Conservation (phyloP, 2,329 filamentous ascomycete genomes). For the Trichophyton schoenleinii region DNA sequence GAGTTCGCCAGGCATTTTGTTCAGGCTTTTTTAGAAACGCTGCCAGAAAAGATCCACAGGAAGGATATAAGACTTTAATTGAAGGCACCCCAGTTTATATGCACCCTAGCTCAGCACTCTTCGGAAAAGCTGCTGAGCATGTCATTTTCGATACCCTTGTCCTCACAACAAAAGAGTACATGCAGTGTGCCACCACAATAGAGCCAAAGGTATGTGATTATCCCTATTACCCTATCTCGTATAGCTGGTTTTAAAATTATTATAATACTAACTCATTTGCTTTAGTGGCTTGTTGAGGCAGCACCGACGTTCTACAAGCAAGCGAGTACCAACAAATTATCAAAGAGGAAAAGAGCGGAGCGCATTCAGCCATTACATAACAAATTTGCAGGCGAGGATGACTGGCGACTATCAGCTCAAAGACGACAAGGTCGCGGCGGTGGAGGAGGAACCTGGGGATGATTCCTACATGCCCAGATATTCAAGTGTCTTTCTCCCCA, state of each 20-base stretch:
- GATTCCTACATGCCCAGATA: conserved; percentile 8
- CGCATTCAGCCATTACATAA: conserved; percentile 92
- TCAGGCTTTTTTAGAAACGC: conserved; percentile 91
- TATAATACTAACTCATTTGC: neutral
- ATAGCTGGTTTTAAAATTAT: neutral
- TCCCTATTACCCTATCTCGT: neutral
- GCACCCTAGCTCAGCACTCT: conserved; percentile 81
- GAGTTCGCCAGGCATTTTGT: conserved; percentile 80
- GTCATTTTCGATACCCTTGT: conserved; percentile 68
- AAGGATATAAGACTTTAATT: conserved; percentile 94
- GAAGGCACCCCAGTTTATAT: conserved; percentile 92
- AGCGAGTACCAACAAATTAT: conserved; percentile 70
- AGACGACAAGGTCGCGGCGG: conserved; percentile 71
- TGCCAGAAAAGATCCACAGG: conserved; percentile 86
- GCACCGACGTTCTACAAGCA: conserved; percentile 99
- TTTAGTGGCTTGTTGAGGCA: conserved; percentile 67
- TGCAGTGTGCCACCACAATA: conserved; percentile 86
- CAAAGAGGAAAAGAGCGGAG: conserved; percentile 86
- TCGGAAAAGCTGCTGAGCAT: conserved; percentile 92
- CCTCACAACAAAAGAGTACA: conserved; percentile 71
- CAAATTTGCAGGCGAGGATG: conserved; percentile 80
- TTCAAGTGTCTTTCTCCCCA: neutral
- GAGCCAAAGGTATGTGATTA: conserved; percentile 57
- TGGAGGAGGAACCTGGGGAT: conserved; percentile 82
- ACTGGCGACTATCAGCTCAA: conserved; percentile 88